Evolutionary conservation across 73 alveolate genomes (phyloP), one percentile per base, ranked within the genome.

Genomic region (Blepharisma japonicum): DNA sequence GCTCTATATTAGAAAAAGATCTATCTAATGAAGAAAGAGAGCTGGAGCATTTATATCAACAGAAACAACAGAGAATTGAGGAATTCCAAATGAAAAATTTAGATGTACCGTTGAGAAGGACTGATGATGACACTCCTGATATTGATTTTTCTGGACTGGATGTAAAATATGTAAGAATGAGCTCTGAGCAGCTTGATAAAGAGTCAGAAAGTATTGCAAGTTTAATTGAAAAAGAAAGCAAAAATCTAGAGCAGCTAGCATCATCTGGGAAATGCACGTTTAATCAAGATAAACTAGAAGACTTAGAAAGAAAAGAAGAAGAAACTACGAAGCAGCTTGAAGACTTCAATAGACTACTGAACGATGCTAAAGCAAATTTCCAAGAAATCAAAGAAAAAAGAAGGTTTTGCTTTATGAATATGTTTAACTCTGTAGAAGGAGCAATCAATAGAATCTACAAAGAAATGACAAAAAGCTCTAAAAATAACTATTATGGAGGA

Each of bases 341-440:
- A 48, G 71, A 86, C 25, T 55, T 79, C 48, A 78, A 83, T 61
- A 82, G 84, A 55, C 90, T 88, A 38, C 86, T 80, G 67, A 81
- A 70, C 46, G 91, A 90, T 38, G 55, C 77, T 48, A 80, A 84
- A 48, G 90, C 81, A 48, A 68, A 81, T 48, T 90, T 90, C 45
- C 77, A 77, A 9, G 85, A 92, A 68, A 71, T 89, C 6, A 77
- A 81, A 70, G 93, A 92, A 61, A 68, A 77, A 70, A 92, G 99
- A 77, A 82, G 85, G 47, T 74, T 81, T 54, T 67, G 79, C 68
- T 94, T 92, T 85, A 68, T 82, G 14, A 79, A 83, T 1, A 86
- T 81, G 80, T 94, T 94, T 85, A 95, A 92, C 56, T 61, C 84
- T 56, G 94, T 94, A 51, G 80, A 87, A 50, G 79, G 84, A 27